Percentiles rank a stretch among this genome's conserved stretches.
Evolutionary conservation across 768 basidiomycete species (phyloP).

Genomic region (Leccinum obscurum): DNA sequence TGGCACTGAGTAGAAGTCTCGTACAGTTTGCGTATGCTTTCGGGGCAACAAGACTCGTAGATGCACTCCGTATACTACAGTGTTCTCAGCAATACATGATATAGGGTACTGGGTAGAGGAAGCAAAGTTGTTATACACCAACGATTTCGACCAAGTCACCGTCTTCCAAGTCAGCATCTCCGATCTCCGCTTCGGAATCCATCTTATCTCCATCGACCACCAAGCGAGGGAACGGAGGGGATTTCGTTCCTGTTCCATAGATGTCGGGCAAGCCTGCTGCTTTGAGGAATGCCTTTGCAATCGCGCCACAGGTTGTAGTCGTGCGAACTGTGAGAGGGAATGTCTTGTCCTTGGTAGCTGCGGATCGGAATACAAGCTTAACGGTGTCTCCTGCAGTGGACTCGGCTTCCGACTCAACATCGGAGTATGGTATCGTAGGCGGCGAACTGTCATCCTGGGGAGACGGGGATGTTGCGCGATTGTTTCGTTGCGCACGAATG

Average conservation of each 20-base stretch:
- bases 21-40: background rate
- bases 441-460: conserved; percentile 14
- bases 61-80: background rate
- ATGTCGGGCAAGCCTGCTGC: conserved; percentile 59
- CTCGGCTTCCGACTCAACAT: conserved; percentile 37
- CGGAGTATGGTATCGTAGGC: conserved; percentile 27
- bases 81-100: background rate
- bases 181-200: conserved; percentile 57
- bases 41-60: conserved; percentile 2
- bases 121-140: conserved; percentile 41
- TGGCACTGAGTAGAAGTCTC: conserved; percentile 34
- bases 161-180: conserved; percentile 72
- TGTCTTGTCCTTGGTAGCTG: conserved; percentile 45
- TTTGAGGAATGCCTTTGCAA: conserved; percentile 74
- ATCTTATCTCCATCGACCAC: conserved; percentile 73
- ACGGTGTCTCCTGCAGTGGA: conserved; percentile 48
- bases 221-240: conserved; percentile 35
- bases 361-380: conserved; percentile 66
- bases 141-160: conserved; percentile 78
- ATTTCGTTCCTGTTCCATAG: conserved; percentile 42
- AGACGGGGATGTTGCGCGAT: conserved; percentile 27
- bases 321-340: conserved; percentile 69
- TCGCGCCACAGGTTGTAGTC: conserved; percentile 74
- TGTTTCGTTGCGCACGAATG: conserved; percentile 43
- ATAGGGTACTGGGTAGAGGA: conserved; percentile 5